Conservation (phyloP, 1,284 basidiomycete genomes). For the Mycosarcoma mackinlayi region DNA sequence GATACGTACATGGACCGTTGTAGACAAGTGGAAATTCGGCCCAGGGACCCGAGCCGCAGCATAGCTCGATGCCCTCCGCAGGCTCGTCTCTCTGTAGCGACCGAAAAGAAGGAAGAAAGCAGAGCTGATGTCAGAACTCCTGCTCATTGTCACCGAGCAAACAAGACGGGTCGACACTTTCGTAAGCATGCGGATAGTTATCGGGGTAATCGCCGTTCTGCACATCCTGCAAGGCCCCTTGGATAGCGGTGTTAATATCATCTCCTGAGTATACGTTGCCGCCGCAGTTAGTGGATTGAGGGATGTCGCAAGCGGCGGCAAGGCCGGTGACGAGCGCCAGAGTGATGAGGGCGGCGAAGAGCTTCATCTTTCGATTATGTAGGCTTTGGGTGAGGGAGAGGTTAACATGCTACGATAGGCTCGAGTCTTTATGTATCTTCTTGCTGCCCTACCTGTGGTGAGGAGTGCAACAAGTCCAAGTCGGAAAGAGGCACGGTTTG, state of each 20-base stretch:
- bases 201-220: constrained; percentile 6
- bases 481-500: no score
- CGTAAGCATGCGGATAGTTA: constrained; percentile 35
- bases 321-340: constrained; percentile 13
- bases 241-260: constrained; percentile 31
- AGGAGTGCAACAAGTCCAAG: no score
- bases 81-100: constrained; percentile 3
- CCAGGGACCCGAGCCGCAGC: constrained; percentile 11
- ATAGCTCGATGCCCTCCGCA: constrained; percentile 16
- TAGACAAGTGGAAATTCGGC: neutral
- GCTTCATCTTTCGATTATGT: constrained; percentile 38
- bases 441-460: no score
- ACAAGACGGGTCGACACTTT: neutral
- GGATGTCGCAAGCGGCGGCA: constrained; percentile 13
- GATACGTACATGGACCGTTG: constrained; percentile 10
- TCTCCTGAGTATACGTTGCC: constrained; percentile 19
- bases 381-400: no score
- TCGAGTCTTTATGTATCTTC: no score
- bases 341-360: constrained; percentile 17
- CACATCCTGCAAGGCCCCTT: constrained; percentile 15
- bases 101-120: neutral
- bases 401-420: no score
- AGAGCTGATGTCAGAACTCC: neutral
- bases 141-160: neutral
- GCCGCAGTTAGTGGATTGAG: constrained; percentile 28